These are phyloP conservation scores for Thelonectria olida DNA, from an alignment of 2,329 filamentous ascomycete species.

Conservation along the genomic window DNA sequence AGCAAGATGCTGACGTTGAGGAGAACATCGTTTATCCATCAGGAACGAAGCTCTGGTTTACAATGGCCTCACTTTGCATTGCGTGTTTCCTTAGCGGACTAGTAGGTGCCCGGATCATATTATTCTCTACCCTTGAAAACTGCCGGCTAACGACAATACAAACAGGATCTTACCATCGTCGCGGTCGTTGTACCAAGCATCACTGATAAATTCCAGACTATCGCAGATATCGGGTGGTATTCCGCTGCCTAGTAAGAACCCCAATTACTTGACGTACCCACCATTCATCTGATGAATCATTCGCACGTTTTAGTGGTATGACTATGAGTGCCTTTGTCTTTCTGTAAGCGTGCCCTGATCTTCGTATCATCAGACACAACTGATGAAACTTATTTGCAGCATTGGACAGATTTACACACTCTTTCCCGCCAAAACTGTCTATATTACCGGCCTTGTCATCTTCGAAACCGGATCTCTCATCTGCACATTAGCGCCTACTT, in stretches of 20 bases:
- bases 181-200: slow-evolving; percentile 35
- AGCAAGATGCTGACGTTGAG: background rate
- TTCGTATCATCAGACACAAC: accelerated
- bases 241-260: slow-evolving; percentile 35
- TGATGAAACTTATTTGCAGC: slow-evolving; percentile 13
- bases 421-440: slow-evolving; percentile 43
- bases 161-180: slow-evolving; percentile 34
- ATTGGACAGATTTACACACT: slow-evolving; percentile 44
- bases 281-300: background rate
- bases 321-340: slow-evolving; percentile 37
- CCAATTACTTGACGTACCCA: accelerated
- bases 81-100: slow-evolving; percentile 35
- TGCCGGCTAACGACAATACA: background rate
- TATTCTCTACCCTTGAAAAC: background rate
- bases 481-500: slow-evolving; percentile 47
- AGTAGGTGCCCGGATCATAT: background rate
- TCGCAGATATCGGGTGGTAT: slow-evolving; percentile 39
- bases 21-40: slow-evolving; percentile 18
- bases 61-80: slow-evolving; percentile 36
- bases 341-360: slow-evolving; percentile 10
- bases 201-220: slow-evolving; percentile 37
- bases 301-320: slow-evolving; percentile 24
- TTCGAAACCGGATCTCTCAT: slow-evolving; percentile 47
- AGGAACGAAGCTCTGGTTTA: slow-evolving; percentile 36
- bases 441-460: slow-evolving; percentile 38